phyloP scores from a whole-genome alignment of 2,329 filamentous ascomycete species.

The Helicocarpus griseus region DNA sequence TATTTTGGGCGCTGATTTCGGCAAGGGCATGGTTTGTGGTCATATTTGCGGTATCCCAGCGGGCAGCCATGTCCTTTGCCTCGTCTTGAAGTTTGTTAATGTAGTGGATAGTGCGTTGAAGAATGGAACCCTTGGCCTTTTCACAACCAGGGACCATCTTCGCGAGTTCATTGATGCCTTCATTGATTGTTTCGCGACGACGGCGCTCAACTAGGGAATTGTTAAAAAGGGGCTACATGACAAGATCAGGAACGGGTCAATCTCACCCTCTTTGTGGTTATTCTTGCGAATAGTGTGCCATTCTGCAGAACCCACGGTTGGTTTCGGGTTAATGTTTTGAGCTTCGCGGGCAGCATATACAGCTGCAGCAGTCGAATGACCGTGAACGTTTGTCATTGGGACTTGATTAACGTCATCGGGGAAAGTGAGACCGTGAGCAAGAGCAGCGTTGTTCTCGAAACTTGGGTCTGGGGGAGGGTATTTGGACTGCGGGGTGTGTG shows the following conservation, averaged over 20 bases:
- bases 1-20: slow-evolving; percentile 87
- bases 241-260: background rate
- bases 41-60: slow-evolving; percentile 35
- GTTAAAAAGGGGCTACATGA: background rate
- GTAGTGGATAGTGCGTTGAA: slow-evolving; percentile 87
- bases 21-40: slow-evolving; percentile 46
- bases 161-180: slow-evolving; percentile 94
- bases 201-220: slow-evolving; percentile 70
- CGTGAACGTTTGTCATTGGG: slow-evolving; percentile 26
- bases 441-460: slow-evolving; percentile 10
- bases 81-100: slow-evolving; percentile 66
- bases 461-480: slow-evolving; percentile 27
- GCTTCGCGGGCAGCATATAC: slow-evolving; percentile 43
- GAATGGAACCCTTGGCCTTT: slow-evolving; percentile 97
- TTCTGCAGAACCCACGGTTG: slow-evolving; percentile 87
- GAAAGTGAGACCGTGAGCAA: slow-evolving; percentile 11
- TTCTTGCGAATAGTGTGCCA: slow-evolving; percentile 97
- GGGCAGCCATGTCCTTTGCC: slow-evolving; percentile 32
- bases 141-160: slow-evolving; percentile 97
- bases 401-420: slow-evolving; percentile 32
- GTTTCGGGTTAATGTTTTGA: slow-evolving; percentile 54
- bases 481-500: slow-evolving; percentile 34
- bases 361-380: slow-evolving; percentile 48
- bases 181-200: slow-evolving; percentile 94
- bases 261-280: slow-evolving; percentile 93